These are phyloP conservation scores for Apium graveolens DNA, from an alignment of 129 eudicot species.

Conservation along the genomic window DNA sequence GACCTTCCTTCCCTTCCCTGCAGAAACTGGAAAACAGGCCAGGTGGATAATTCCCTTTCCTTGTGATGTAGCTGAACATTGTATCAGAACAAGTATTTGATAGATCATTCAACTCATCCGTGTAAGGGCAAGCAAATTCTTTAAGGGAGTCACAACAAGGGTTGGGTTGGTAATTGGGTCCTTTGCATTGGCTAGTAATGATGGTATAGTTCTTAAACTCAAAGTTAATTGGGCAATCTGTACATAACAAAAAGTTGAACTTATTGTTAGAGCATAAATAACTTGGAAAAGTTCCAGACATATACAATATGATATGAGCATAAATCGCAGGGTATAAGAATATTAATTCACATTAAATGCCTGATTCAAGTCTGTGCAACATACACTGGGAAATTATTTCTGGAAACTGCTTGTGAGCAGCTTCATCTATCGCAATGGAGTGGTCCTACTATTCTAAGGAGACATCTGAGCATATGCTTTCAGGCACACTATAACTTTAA, in stretches of 20 bases:
- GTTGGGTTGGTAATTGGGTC: conserved; percentile 45
- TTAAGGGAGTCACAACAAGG: conserved; percentile 51
- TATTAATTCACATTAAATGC: not conserved
- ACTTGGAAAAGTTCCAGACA: not conserved
- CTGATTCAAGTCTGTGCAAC: not conserved
- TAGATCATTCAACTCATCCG: conserved; percentile 33
- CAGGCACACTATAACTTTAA: not conserved
- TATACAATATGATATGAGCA: not conserved
- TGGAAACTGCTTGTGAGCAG: not conserved
- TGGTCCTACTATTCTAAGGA: not conserved
- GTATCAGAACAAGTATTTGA: conserved; percentile 45
- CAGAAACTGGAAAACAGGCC: conserved; percentile 57
- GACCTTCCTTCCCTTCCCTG: conserved; percentile 49
- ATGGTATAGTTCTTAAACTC: conserved; percentile 56
- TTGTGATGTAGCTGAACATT: conserved; percentile 67
- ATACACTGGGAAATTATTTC: not conserved
- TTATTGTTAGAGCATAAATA: not conserved
- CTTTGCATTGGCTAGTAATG: conserved; percentile 64
- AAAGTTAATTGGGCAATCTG: conserved; percentile 67
- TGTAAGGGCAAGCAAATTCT: conserved; percentile 65
- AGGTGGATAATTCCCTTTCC: conserved; percentile 47
- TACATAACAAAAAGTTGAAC: not conserved
- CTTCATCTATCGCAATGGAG: not conserved
- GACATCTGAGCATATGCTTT: not conserved
- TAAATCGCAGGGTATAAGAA: not conserved